Evolutionary conservation across 805 yeast genomes (phyloP).

Genomic region (Wickerhamomyces ciferrii): DNA sequence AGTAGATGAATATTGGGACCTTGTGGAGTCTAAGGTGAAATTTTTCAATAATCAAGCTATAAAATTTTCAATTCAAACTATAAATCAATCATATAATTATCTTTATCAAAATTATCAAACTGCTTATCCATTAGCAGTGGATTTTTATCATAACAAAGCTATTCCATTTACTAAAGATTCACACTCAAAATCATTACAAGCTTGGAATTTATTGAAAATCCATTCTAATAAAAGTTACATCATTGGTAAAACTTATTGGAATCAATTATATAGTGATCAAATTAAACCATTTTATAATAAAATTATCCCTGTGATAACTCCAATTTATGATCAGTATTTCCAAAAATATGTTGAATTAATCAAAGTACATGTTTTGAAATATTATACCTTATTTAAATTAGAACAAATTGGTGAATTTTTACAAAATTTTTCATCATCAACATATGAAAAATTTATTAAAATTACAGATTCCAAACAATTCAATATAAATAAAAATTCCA

Average conservation of each 20-base stretch:
- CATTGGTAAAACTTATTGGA: neutral
- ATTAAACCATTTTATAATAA: neutral
- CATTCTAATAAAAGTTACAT: neutral
- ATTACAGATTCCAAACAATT: neutral
- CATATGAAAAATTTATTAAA: constrained; percentile 11
- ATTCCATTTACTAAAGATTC: constrained; percentile 1
- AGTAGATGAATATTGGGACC: neutral
- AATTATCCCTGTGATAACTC: neutral
- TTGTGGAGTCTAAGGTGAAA: neutral
- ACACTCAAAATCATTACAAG: neutral
- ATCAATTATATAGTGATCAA: constrained; percentile 6
- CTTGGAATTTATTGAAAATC: neutral
- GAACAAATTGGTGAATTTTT: constrained; percentile 14
- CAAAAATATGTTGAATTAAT: constrained; percentile 5
- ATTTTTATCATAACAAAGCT: constrained; percentile 3
- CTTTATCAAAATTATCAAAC: neutral
- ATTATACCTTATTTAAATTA: constrained; percentile 12
- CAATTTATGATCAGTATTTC: constrained; percentile 4
- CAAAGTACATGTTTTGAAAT: constrained; percentile 4
- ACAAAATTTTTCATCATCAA: constrained; percentile 7
- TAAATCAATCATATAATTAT: neutral
- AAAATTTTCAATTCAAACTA: neutral
- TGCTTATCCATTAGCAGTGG: constrained; percentile 5
- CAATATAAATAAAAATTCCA: neutral
- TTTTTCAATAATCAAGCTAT: neutral